A percentile compares a stretch with the other conserved stretches of the same genome.
phyloP scores from a whole-genome alignment of 2,329 filamentous ascomycete species.

The Sphaerulina populicola region DNA sequence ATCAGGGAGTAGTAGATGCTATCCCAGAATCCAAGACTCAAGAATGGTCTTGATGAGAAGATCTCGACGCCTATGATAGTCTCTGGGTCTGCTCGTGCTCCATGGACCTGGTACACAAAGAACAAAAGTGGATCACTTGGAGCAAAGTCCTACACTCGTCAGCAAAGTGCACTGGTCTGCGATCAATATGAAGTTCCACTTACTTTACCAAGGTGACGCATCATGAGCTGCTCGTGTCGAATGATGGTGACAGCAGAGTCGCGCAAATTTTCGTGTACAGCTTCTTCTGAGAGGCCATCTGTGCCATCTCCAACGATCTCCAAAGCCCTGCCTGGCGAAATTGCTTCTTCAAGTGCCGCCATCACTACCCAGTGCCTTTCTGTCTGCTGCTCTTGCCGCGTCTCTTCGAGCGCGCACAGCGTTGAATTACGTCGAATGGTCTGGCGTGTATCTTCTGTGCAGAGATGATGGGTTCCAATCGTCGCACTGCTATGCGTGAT shows the following conservation, averaged over 20 bases:
- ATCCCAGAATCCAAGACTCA: neutral
- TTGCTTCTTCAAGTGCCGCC: neutral
- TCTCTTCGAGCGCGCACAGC: neutral
- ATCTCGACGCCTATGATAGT: neutral
- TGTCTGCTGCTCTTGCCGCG: neutral
- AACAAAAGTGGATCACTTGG: neutral
- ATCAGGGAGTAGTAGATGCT: constrained; percentile 1
- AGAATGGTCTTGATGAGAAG: neutral
- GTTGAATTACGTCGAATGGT: neutral
- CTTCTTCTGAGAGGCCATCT: neutral
- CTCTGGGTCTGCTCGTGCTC: neutral
- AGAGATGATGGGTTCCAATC: too few relatives aligned
- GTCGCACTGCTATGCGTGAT: too few relatives aligned
- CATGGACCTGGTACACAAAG: neutral
- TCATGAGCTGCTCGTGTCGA: constrained; percentile 2
- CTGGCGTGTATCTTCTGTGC: too few relatives aligned
- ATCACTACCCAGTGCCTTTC: neutral
- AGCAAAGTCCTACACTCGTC: neutral
- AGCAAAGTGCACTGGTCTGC: neutral
- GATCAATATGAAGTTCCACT: neutral
- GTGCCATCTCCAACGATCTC: neutral
- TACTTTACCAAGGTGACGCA: neutral
- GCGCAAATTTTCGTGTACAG: neutral
- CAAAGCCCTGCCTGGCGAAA: neutral
- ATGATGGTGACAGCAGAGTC: neutral